These are phyloP conservation scores for Penicillium nucicola DNA, from an alignment of 495 filamentous ascomycete genomes.

Conservation along the genomic window DNA sequence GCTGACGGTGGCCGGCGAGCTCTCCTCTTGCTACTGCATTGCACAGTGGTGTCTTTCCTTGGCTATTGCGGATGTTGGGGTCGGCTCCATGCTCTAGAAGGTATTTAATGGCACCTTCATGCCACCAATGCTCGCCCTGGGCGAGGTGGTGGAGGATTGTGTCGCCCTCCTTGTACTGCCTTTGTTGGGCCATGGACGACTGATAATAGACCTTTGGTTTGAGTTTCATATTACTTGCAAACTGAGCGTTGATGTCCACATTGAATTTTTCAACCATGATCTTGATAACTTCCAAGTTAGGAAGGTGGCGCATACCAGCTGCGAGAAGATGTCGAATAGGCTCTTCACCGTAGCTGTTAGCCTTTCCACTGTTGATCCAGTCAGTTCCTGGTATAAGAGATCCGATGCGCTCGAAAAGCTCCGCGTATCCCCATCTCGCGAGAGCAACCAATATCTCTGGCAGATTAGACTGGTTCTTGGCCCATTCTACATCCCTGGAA, in stretches of 20 bases:
- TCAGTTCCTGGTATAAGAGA: not conserved
- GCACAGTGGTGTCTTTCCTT: constrained; percentile 40
- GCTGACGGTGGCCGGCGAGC: constrained; percentile 9
- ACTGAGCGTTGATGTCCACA: constrained; percentile 32
- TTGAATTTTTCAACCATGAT: constrained; percentile 37
- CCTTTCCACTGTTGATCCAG: constrained; percentile 16
- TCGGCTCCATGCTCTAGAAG: constrained; percentile 40
- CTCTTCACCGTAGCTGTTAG: not conserved
- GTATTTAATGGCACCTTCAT: constrained; percentile 40
- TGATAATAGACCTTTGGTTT: constrained; percentile 11
- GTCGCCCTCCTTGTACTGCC: constrained; percentile 16
- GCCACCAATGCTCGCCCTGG: constrained; percentile 41
- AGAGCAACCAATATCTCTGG: constrained; percentile 9
- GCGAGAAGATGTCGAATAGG: constrained; percentile 25
- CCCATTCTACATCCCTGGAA: too few relatives aligned
- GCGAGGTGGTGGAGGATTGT: constrained; percentile 37
- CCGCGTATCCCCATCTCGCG: constrained; percentile 17
- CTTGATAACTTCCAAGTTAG: constrained; percentile 41
- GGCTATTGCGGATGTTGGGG: constrained; percentile 26
- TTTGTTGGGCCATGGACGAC: not conserved
- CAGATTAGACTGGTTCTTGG: not conserved
- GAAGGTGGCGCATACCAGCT: constrained; percentile 26
- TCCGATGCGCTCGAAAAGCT: constrained; percentile 17
- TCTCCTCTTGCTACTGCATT: constrained; percentile 23
- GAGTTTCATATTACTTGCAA: constrained; percentile 1